Evolutionary conservation across 2,329 filamentous ascomycete genomes (phyloP).

Genomic region (Alternaria tenuissima): DNA sequence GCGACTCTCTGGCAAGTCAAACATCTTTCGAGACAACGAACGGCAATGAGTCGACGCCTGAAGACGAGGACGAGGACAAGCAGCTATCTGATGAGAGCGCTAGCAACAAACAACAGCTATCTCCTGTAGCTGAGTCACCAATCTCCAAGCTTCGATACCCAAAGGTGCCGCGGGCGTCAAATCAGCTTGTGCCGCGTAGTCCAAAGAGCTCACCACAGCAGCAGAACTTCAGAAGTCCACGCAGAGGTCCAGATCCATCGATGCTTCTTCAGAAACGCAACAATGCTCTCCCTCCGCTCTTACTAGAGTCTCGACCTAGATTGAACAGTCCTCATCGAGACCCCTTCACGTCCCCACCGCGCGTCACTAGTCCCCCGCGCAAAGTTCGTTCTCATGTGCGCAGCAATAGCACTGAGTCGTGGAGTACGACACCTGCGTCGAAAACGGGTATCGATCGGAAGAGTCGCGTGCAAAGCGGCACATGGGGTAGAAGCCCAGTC

Average conservation of each 20-base stretch:
- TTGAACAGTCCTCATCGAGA: constrained; percentile 25
- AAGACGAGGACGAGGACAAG: constrained; percentile 53
- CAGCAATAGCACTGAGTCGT: constrained; percentile 35
- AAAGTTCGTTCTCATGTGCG: constrained; percentile 31
- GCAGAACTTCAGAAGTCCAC: constrained; percentile 19
- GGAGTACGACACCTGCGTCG: constrained; percentile 27
- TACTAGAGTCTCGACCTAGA: constrained; percentile 44
- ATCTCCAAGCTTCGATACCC: constrained; percentile 57
- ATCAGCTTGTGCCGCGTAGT: constrained; percentile 55
- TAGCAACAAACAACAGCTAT: constrained; percentile 39
- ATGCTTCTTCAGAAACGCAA: constrained; percentile 24
- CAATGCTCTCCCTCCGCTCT: constrained; percentile 34
- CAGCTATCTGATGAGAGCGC: constrained; percentile 32
- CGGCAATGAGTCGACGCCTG: constrained; percentile 57
- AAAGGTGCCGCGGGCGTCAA: constrained; percentile 57
- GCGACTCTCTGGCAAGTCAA: constrained; percentile 47
- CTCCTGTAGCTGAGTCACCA: constrained; percentile 55
- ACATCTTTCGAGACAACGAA: constrained; percentile 59
- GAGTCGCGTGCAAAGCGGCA: constrained; percentile 35
- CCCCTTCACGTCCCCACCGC: constrained; percentile 34
- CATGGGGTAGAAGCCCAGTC: constrained; percentile 37
- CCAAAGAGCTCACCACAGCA: constrained; percentile 26
- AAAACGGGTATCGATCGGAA: constrained; percentile 28
- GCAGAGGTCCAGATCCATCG: constrained; percentile 15
- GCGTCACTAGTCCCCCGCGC: constrained; percentile 30